Evolutionary conservation across 2,329 filamentous ascomycete species (phyloP), one percentile per base, ranked within the genome.

Genomic region (Amylocarpus encephaloides): DNA sequence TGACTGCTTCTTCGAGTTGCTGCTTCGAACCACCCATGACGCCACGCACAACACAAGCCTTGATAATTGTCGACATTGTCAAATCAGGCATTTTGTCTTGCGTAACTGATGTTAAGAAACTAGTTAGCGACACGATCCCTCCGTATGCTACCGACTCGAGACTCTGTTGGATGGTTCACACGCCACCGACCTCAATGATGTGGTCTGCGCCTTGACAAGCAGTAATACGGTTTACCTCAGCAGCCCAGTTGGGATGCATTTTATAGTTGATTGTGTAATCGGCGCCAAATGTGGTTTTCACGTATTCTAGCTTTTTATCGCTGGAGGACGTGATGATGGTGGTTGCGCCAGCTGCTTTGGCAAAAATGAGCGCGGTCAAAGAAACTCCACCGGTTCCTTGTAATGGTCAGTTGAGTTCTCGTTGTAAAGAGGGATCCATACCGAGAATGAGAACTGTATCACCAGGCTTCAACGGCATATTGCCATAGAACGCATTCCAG

Each of bases 171-270:
- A 86, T 73, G 0, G 82, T 85, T 16, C 71, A 73, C 0, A 78
- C 71, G 0, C 83, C 83, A 13, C 80, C 83, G 15, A 86, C 77
- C 58, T 87, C 83, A 36, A 86, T 61, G 40, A 86, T 69, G 54
- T 82, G 73, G 58, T 85, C 75, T 6, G 85, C 76, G 10, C 84
- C 84, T 1, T 59, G 59, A 3, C 70, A 70, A 0, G 68, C 64
- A 1, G 70, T 72, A 0, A 76, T 70, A 0, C 73, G 75, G 9
- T 73, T 62, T 7, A 80, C 81, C 22, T 73, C 72, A 2, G 71
- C 66, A n/a, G 82, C 79, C 83, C 83, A 86, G 44, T 78, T 73
- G 0, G 74, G 66, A 11, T 71, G 71, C 0, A 64, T 71, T 51
- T 73, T 76, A 65, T 86, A 86, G 66, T 86, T 85, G 63, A 86